These are phyloP conservation scores for Leccinum incarnatum DNA, from an alignment of 768 basidiomycete genomes.

Conservation along the genomic window DNA sequence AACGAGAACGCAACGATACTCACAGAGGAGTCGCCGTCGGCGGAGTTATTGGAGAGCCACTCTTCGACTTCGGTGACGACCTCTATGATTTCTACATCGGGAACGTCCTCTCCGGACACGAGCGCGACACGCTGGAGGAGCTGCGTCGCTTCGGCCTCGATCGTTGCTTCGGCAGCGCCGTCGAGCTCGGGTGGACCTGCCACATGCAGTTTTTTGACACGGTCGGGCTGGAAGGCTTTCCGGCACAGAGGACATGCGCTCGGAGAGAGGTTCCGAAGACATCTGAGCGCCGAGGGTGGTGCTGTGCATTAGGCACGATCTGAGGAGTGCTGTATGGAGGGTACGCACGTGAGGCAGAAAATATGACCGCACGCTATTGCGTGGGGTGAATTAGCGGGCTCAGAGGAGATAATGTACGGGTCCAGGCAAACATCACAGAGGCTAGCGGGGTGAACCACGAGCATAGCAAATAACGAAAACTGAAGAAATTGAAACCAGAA, in stretches of 20 bases:
- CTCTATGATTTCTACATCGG: constrained; percentile 34
- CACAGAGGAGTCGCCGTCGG: constrained; percentile 38
- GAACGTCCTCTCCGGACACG: constrained; percentile 32
- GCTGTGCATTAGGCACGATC: constrained; percentile 12
- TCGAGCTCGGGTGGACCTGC: constrained; percentile 41
- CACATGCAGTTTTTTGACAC: constrained; percentile 67
- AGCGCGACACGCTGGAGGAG: constrained; percentile 35
- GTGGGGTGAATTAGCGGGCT: constrained; percentile 53
- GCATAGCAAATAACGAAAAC: constrained; percentile 38
- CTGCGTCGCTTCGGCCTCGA: constrained; percentile 40
- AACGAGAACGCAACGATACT: constrained; percentile 13
- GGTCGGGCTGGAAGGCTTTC: constrained; percentile 53
- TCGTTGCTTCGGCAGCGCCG: constrained; percentile 38
- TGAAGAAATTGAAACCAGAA: constrained; percentile 24
- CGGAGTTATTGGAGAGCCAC: constrained; percentile 46
- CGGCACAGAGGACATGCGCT: constrained; percentile 66
- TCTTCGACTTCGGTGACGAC: constrained; percentile 47
- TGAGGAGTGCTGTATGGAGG: constrained; percentile 7
- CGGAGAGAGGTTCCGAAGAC: constrained; percentile 50
- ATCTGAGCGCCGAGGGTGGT: constrained; percentile 37
- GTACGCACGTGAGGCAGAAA: constrained; percentile 64
- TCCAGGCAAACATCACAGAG: constrained; percentile 77
- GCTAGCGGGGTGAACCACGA: constrained; percentile 68
- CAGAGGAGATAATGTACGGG: constrained; percentile 50
- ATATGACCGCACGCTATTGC: constrained; percentile 77